phyloP scores from a whole-genome alignment of 148 eudicot species.

The Camellia granthamiana region DNA sequence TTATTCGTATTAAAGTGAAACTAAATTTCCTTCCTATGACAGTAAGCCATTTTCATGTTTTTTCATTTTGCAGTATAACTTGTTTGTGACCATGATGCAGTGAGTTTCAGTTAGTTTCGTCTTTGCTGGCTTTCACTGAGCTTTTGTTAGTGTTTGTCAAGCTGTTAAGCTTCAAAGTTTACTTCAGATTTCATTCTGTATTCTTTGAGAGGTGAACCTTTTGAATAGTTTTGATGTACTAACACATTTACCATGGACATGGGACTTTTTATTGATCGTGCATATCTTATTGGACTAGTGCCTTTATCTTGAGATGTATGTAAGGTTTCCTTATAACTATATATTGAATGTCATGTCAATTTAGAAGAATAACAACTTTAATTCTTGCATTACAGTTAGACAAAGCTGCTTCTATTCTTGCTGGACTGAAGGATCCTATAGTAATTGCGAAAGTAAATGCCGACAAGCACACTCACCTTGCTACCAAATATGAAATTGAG shows the following conservation, averaged over 20 bases:
- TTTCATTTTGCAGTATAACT: background rate
- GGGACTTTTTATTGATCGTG: background rate
- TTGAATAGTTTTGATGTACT: no score
- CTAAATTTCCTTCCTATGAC: background rate
- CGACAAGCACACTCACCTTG: slow-evolving; percentile 71
- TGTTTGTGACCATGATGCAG: background rate
- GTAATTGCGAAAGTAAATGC: slow-evolving; percentile 88
- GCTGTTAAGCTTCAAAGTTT: background rate
- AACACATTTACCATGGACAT: background rate
- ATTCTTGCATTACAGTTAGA: slow-evolving; percentile 62
- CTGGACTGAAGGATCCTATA: slow-evolving; percentile 69
- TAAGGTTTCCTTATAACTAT: background rate
- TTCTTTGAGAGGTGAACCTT: no score
- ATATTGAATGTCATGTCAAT: background rate
- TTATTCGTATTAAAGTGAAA: background rate
- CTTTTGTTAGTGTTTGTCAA: background rate
- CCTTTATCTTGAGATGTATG: slow-evolving; percentile 6
- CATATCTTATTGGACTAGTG: slow-evolving; percentile 1
- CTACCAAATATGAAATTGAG: slow-evolving; percentile 81
- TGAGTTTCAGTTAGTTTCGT: background rate
- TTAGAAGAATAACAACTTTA: slow-evolving; percentile 18
- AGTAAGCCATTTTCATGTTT: background rate
- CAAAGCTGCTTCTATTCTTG: slow-evolving; percentile 81
- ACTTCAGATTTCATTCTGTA: background rate
- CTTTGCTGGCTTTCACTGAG: background rate